These are phyloP conservation scores for Agarophyton chilense DNA, from an alignment of 23 red algal genomes.

Conservation along the genomic window DNA sequence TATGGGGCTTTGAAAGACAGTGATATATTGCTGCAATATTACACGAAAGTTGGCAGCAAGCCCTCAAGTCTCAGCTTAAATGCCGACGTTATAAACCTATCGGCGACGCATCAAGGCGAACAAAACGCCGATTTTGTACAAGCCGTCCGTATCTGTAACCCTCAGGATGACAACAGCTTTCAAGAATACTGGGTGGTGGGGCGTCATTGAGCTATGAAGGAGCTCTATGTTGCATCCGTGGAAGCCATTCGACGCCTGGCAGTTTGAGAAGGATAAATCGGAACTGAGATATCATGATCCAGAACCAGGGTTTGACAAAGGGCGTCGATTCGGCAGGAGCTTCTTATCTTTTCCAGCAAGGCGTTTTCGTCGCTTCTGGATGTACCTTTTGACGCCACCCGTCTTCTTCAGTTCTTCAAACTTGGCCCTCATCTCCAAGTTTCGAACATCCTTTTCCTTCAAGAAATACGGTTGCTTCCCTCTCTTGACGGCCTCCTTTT, in stretches of 20 bases:
- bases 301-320: background rate
- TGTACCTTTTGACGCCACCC: conserved; percentile 65
- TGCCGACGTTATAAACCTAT: too few relatives aligned
- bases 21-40: too few relatives aligned
- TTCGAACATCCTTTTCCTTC: conserved; percentile 58
- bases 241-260: background rate
- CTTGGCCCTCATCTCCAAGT: conserved; percentile 46
- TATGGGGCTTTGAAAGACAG: too few relatives aligned
- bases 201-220: too few relatives aligned
- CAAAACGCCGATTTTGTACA: too few relatives aligned
- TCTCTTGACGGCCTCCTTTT: conserved; percentile 60
- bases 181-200: too few relatives aligned
- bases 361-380: conserved; percentile 61
- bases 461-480: conserved; percentile 68
- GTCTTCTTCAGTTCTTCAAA: conserved; percentile 71
- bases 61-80: too few relatives aligned
- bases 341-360: conserved; percentile 67
- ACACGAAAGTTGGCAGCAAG: too few relatives aligned
- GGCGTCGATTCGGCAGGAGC: conserved; percentile 23
- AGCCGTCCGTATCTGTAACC: too few relatives aligned
- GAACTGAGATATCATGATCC: background rate
- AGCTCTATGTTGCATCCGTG: too few relatives aligned
- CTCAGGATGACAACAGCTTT: too few relatives aligned
- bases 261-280: background rate
- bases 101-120: too few relatives aligned